Evolutionary conservation across 768 basidiomycete genomes (phyloP), one percentile per base, ranked within the genome.

Genomic region (Melanogaster broomeanus): DNA sequence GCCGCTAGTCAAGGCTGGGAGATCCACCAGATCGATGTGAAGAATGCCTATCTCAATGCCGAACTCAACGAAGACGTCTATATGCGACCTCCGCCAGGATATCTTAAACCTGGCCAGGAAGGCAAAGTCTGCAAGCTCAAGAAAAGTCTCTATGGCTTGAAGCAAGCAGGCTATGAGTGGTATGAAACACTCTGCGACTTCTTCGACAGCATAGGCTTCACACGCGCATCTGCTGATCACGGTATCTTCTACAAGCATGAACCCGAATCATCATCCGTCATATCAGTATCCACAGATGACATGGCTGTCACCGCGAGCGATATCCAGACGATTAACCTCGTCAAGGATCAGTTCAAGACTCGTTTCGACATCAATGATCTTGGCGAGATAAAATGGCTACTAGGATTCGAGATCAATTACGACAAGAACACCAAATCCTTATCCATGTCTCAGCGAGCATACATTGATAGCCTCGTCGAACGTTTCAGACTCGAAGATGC

Each of bases 141-240:
- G 24, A 66, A 67, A 42, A 55, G 57, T 6, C 51, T 73, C 2
- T 72, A 72, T 51, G 65, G 72, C n/a, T 47, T 70, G 3, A 67
- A 64, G 37, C 68, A 70, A 41, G 52, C 55, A 1, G 58, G 61
- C 7, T 49, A 42, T 10, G n/a, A 35, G 6, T 69, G 64, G 62
- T 63, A 67, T n/a, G n/a, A 48, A 35, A 48, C 28, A 3, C 51
- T 53, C 13, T 16, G n/a, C 2, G 16, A 40, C 12, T 50, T 39
- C 12, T 50, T 54, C 18, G 4, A 18, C n/a, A 8, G 45, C 15
- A 49, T 54, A 4, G 35, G 49, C 1, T 54, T 49, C 43, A 54
- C 27, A 4, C 8, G 27, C 13, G 38, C 53, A 31, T 18, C 48
- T 8, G 42, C 45, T 3, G 30, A 54, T 22, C 53, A 54, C 15